Base-by-base conservation (phyloP, 1,284 basidiomycete genomes). In the Neonothopanus nambi region DNA sequence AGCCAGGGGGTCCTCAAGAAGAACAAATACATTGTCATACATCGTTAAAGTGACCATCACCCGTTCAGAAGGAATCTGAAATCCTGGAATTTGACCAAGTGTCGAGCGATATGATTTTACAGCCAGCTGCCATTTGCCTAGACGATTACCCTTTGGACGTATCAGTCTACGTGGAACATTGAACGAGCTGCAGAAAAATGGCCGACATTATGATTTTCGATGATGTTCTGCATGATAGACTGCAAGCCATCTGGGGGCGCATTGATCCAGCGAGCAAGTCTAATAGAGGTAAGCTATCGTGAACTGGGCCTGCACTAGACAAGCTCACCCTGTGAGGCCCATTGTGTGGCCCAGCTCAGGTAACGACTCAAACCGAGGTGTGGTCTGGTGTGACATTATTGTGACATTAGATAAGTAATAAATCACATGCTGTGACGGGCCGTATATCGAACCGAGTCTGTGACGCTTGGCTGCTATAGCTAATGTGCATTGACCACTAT, bases 221-320 rank as follows among this genome's bases (percentile, higher is more conserved):
- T 57, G 46, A 91, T 84, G 59, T 90, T 90, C 44, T 87, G 79
- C 52, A 74, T 69, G 39, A 91, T 84, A 40, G 85, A 74, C 48
- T 85, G 79, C 15, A 90, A 66, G 18, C 86, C 87, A 48, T 80
- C 77, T 8, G 84, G 77, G 7, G 88, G 89, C 13, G 89, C 87
- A 68, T 91, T 89, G 18, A 82, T 78, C 89, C 89, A 91, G 59
- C 89, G 79, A 43, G 87, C 89, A 46, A 91, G 70, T 38, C 88
- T 90, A 60, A 9, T 47, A 38, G 52, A 57, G 5, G 23, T 51
- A 15, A 61, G 55, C 55, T 51, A 55, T 57, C 53, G 47, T n/a
- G 47, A 42, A 24, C 28, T 41, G 43, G 20, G 21, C 40, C 47
- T 20, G 39, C n/a, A 40, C 11, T 28, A 50, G 6, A 48, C 18